A percentile compares a stretch with the other conserved stretches of the same genome.
phyloP scores from a whole-genome alignment of 164 flowering plant species.

The Stephania yunnanensis region DNA sequence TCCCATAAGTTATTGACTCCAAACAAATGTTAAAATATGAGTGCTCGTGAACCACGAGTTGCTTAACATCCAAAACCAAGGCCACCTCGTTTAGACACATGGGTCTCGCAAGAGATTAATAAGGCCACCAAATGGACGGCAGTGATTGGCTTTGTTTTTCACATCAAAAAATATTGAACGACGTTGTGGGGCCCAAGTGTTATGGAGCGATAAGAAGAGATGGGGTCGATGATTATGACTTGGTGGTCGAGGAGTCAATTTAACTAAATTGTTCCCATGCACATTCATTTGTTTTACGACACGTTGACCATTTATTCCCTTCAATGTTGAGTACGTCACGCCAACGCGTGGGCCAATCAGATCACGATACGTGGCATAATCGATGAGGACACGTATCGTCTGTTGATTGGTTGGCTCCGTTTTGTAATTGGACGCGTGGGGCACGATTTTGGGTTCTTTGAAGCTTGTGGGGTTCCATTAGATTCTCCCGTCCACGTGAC shows the following conservation, averaged over 20 bases:
- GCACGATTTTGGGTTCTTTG: background rate
- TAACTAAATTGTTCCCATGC: background rate
- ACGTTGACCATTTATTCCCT: background rate
- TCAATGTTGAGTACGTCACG: background rate
- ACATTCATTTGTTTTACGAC: background rate
- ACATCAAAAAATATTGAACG: background rate
- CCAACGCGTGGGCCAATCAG: background rate
- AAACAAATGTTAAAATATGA: background rate
- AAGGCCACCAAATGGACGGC: background rate
- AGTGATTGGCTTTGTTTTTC: background rate
- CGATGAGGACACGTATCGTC: background rate
- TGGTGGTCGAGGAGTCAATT: background rate
- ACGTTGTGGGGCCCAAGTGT: background rate
- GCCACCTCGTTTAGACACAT: background rate
- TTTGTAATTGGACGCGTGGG: background rate
- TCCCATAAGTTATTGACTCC: too few relatives aligned
- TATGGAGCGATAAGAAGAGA: background rate
- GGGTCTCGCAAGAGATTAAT: background rate
- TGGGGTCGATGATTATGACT: too few relatives aligned
- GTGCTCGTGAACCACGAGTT: background rate
- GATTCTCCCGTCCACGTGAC: too few relatives aligned
- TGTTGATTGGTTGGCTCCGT: too few relatives aligned
- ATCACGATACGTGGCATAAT: background rate
- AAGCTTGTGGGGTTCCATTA: too few relatives aligned
- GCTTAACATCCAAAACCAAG: background rate